Conservation (phyloP, 805 yeast genomes). For the Pichia kluyveri region DNA sequence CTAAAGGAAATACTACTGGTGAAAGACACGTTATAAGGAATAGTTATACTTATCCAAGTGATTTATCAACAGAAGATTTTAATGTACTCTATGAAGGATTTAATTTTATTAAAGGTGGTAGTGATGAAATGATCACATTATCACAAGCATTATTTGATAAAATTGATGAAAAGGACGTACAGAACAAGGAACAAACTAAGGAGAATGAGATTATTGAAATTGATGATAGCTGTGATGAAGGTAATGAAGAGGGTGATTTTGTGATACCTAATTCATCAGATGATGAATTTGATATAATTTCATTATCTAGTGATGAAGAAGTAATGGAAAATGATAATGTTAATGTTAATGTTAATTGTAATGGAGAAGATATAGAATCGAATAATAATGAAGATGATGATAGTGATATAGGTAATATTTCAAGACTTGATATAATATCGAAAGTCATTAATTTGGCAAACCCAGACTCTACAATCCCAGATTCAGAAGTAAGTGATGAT, state of each 20-base stretch:
- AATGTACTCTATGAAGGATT: slow-evolving; percentile 2
- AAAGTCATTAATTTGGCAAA: background rate
- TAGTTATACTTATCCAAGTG: slow-evolving; percentile 4
- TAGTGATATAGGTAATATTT: background rate
- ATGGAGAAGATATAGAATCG: background rate
- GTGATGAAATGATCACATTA: background rate
- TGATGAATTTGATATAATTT: background rate
- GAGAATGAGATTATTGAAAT: background rate
- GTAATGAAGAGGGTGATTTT: background rate
- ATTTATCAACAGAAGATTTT: background rate
- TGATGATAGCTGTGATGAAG: background rate
- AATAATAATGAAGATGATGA: background rate
- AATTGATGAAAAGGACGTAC: background rate
- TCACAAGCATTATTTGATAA: background rate
- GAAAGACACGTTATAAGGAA: background rate
- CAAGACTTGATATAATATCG: background rate
- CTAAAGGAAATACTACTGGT: background rate
- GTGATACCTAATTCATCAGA: background rate
- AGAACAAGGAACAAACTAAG: background rate
- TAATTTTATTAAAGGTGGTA: background rate
- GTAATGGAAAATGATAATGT: background rate
- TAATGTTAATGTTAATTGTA: background rate
- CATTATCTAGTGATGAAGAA: background rate
- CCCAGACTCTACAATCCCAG: background rate
- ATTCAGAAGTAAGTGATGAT: background rate